Percentiles rank a stretch among this genome's conserved stretches.
These are phyloP conservation scores for Agaricus subrufescens DNA, from an alignment of 768 basidiomycete genomes.

Conservation along the genomic window DNA sequence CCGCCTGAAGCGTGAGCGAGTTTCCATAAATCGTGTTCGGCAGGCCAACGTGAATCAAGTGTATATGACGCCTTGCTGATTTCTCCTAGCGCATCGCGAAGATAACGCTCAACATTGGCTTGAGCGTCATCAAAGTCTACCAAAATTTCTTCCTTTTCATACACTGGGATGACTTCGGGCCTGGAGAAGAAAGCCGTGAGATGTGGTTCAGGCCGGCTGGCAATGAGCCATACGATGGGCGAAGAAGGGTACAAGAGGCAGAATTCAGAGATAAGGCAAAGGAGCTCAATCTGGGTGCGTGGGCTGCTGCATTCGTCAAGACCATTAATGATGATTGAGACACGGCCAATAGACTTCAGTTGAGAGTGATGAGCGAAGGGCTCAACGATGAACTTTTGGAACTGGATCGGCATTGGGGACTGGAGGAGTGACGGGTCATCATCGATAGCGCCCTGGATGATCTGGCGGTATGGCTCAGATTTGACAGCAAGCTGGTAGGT, in stretches of 20 bases:
- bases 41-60: not conserved
- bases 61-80: not conserved
- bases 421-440: constrained; percentile 5
- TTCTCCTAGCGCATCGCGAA: not conserved
- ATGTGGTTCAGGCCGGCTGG: not conserved
- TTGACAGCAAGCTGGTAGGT: constrained; percentile 16
- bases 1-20: not conserved
- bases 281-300: not conserved
- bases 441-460: constrained; percentile 8
- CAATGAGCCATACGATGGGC: not conserved
- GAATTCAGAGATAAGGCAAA: not conserved
- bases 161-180: not conserved
- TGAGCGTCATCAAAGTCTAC: not conserved
- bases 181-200: not conserved
- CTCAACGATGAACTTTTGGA: constrained; percentile 12
- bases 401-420: constrained; percentile 10
- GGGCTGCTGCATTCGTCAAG: not conserved
- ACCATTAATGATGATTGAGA: not conserved
- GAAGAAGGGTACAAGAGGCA: not conserved
- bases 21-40: not conserved
- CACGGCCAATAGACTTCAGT: no score
- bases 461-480: not conserved
- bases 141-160: not conserved
- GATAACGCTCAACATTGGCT: not conserved
- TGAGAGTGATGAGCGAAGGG: not conserved